phyloP scores from a whole-genome alignment of 2,329 filamentous ascomycete species.

The Fusarium avenaceum region DNA sequence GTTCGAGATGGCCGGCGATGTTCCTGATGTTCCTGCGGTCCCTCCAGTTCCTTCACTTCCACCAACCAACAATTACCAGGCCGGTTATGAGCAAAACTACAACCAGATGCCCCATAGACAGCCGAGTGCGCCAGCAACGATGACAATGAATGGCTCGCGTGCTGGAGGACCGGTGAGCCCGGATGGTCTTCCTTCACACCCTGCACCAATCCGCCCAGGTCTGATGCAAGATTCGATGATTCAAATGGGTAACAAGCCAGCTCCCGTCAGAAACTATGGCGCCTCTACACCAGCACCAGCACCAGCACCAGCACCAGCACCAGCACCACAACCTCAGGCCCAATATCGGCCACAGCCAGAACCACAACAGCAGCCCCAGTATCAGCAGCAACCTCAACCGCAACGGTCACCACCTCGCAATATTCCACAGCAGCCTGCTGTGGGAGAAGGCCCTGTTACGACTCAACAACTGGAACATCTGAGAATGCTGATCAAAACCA shows the following conservation, averaged over 20 bases:
- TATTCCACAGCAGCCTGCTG: conserved; percentile 46
- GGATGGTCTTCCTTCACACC: conserved; percentile 70
- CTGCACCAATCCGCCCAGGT: conserved; percentile 73
- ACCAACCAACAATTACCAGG: conserved; percentile 47
- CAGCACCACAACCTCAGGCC: not conserved
- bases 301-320: conserved; percentile 46
- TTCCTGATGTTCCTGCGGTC: conserved; percentile 67
- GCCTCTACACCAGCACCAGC: conserved; percentile 58
- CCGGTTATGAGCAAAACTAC: conserved; percentile 47
- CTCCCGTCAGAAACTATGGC: conserved; percentile 70
- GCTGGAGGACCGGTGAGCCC: conserved; percentile 49
- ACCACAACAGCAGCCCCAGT: conserved; percentile 50
- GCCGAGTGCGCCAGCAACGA: conserved; percentile 51
- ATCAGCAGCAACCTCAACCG: conserved; percentile 48
- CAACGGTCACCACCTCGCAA: conserved; percentile 49
- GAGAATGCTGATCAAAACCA: conserved; percentile 75
- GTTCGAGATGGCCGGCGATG: conserved; percentile 79
- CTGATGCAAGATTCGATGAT: conserved; percentile 71
- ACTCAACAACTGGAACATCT: conserved; percentile 82
- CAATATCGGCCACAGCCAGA: conserved; percentile 36
- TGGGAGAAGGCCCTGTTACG: conserved; percentile 71
- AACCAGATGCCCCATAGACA: conserved; percentile 48
- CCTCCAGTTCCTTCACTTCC: conserved; percentile 57
- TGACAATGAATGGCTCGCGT: conserved; percentile 32
- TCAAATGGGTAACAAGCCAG: conserved; percentile 68